phyloP scores from a whole-genome alignment of 2,329 filamentous ascomycete species.

The Byssoonygena ceratinophila region DNA sequence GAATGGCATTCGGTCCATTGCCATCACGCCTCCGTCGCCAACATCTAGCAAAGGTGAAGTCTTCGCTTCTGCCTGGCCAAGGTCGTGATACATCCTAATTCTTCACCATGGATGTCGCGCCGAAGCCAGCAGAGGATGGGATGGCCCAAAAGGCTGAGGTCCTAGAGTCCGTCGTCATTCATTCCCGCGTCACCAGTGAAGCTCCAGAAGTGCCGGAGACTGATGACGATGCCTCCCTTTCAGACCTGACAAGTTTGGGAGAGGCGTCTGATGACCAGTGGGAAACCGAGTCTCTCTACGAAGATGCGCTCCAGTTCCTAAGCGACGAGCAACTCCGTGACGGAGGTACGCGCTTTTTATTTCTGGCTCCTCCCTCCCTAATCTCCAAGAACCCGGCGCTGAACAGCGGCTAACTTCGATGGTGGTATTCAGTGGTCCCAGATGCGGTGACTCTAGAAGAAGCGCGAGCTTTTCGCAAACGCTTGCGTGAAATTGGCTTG shows the following conservation, averaged over 20 bases:
- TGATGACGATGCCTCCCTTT: slow-evolving; percentile 26
- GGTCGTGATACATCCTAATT: slow-evolving; percentile 24
- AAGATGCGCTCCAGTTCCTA: slow-evolving; percentile 51
- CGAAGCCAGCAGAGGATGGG: slow-evolving; percentile 17
- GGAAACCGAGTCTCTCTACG: slow-evolving; percentile 44
- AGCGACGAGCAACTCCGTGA: slow-evolving; percentile 42
- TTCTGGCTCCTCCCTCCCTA: slow-evolving; percentile 5
- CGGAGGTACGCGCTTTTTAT: slow-evolving; percentile 35
- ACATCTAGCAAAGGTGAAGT: slow-evolving; percentile 10
- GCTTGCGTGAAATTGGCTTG: slow-evolving; percentile 66
- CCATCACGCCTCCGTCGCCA: too few species aligned
- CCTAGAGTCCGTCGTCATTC: slow-evolving; percentile 7
- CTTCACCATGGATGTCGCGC: slow-evolving; percentile 32
- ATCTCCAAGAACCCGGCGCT: neutral
- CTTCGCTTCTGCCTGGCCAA: slow-evolving; percentile 18
- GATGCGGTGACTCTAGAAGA: slow-evolving; percentile 58
- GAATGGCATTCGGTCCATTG: neutral
- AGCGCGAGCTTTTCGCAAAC: slow-evolving; percentile 55
- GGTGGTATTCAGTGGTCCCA: slow-evolving; percentile 26
- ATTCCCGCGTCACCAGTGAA: slow-evolving; percentile 3
- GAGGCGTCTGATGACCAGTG: slow-evolving; percentile 16
- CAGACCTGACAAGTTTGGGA: slow-evolving; percentile 25
- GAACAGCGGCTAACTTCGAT: slow-evolving; percentile 1
- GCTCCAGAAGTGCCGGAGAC: slow-evolving; percentile 10
- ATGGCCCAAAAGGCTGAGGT: neutral